Percentiles rank a stretch among this genome's conserved stretches.
Evolutionary conservation across 1,284 basidiomycete genomes (phyloP).

Genomic region (Peniophora sp.): DNA sequence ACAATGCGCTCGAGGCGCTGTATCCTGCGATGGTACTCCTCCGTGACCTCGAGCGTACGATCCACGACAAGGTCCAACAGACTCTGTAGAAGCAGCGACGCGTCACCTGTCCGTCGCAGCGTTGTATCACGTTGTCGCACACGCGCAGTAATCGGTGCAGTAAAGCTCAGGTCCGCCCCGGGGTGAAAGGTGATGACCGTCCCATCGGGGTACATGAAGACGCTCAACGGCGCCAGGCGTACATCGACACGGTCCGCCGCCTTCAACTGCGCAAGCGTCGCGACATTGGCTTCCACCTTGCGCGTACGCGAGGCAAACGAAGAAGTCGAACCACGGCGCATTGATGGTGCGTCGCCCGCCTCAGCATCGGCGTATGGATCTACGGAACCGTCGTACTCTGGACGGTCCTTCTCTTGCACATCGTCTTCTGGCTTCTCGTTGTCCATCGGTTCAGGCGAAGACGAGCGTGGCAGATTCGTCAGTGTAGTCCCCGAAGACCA

Average conservation of each 20-base stretch:
- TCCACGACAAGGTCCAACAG: constrained; percentile 65
- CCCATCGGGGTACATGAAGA: constrained; percentile 59
- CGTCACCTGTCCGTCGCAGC: constrained; percentile 50
- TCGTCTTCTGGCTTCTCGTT: constrained; percentile 11
- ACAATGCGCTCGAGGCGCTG: constrained; percentile 52
- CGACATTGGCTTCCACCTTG: constrained; percentile 22
- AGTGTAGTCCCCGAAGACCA: constrained; percentile 11
- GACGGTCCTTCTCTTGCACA: constrained; percentile 9
- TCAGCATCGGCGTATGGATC: neutral
- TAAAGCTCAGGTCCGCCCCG: constrained; percentile 38
- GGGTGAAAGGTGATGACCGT: constrained; percentile 55
- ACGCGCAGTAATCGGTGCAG: constrained; percentile 46
- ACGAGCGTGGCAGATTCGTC: constrained; percentile 31
- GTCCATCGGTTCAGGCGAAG: constrained; percentile 29
- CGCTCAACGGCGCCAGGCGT: constrained; percentile 49
- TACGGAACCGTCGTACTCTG: too few species aligned
- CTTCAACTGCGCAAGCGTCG: constrained; percentile 41
- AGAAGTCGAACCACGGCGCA: neutral
- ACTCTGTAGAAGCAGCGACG: constrained; percentile 54
- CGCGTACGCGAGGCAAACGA: constrained; percentile 11
- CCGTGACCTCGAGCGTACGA: constrained; percentile 54
- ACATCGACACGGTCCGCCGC: constrained; percentile 54
- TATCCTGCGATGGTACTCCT: constrained; percentile 56
- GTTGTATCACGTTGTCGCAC: constrained; percentile 50
- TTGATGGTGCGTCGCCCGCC: neutral